Evolutionary conservation across 495 filamentous ascomycete species (phyloP).

Genomic region (Penicillium ochrochloron): DNA sequence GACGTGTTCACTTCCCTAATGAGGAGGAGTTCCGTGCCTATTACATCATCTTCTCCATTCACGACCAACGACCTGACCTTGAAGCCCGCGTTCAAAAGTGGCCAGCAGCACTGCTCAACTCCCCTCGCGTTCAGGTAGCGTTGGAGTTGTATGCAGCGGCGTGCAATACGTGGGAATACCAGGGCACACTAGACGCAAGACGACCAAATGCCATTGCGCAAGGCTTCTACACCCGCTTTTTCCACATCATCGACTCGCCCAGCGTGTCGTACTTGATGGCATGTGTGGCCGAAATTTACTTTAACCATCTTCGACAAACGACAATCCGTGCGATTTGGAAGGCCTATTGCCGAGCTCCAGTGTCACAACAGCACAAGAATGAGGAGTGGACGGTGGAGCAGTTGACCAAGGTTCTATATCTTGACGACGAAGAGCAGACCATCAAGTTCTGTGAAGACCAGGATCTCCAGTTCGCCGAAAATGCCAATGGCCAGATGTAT

Average conservation of each 20-base stretch:
- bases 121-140: conserved; percentile 65
- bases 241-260: conserved; percentile 69
- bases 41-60: conserved; percentile 81
- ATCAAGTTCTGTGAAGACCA: conserved; percentile 70
- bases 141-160: conserved; percentile 71
- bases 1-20: conserved; percentile 61
- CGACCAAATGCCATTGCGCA: conserved; percentile 61
- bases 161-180: conserved; percentile 64
- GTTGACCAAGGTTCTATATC: conserved; percentile 67
- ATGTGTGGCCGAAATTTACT: conserved; percentile 90
- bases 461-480: conserved; percentile 63
- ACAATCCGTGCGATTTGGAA: conserved; percentile 73
- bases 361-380: conserved; percentile 67
- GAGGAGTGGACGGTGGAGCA: conserved; percentile 75
- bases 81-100: conserved; percentile 76
- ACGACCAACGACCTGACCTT: conserved; percentile 69
- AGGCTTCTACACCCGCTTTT: conserved; percentile 72
- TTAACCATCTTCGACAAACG: conserved; percentile 76
- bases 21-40: conserved; percentile 92
- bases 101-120: conserved; percentile 59
- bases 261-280: conserved; percentile 87
- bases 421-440: conserved; percentile 75
- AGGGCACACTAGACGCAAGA: conserved; percentile 65
- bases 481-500: conserved; percentile 54
- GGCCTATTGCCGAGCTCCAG: conserved; percentile 57